Base-by-base conservation (phyloP, 176 grass and related monocot species). In the Musa schizocarpa region DNA sequence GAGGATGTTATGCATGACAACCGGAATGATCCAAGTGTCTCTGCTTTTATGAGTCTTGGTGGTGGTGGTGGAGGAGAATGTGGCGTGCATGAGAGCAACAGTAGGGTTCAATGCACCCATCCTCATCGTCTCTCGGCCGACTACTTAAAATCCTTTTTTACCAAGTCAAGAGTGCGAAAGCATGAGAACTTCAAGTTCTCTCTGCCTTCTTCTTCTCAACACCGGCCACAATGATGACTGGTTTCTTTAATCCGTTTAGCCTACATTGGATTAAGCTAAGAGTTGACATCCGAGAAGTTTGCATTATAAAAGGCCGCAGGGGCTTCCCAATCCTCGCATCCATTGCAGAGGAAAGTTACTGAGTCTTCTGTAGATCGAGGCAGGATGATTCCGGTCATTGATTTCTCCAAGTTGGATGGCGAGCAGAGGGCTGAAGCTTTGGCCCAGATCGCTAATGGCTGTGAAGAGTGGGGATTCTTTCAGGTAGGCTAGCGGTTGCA, bases 311-410 rank as follows among this genome's bases (percentile, higher is more conserved):
- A 65, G 63, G 21, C 63, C 9, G 5, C 23, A n/a, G 22, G 9
- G 25, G 63, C 21, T 22, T 11, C 4, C 25, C 10, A n/a, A 29
- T 27, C 25, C 20, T 13, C 21, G 3, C 23, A 65, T 14, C 63
- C 63, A 65, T 13, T 65, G 63, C 63, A 13, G 25, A 3, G 12
- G 62, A 65, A 11, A 65, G n/a, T 25, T 27, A 3, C 11, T 12
- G 21, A 25, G 63, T 27, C 23, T 23, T 65, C 3, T 65, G 63
- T 25, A 3, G 20, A 3, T 13, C 23, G 25, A 22, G 63, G 21
- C n/a, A 65, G 25, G 63, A 65, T 65, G 63, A 65, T 65, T 65
- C 63, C 63, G 5, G 63, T 65, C 9, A 65, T 65, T 65, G 63
- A 65, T 25, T 65, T 65, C 63, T 65, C 63, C 12, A 29, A 29